Conservation (phyloP, 1,284 basidiomycete genomes). For the Rhodotorula sp. region DNA sequence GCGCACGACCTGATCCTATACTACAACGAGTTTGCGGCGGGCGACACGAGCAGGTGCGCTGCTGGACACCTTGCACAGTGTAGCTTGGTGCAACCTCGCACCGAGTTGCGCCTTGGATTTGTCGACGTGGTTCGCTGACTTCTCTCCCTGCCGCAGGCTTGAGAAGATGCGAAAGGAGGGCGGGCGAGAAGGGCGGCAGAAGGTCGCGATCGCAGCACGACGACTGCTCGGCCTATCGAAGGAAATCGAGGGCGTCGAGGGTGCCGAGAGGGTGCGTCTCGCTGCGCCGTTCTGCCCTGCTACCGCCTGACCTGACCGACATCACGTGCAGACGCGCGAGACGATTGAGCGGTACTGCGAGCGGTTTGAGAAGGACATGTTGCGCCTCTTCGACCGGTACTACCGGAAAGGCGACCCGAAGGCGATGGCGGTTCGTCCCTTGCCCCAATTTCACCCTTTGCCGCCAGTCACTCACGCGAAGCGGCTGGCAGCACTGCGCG, state of each 20-base stretch:
- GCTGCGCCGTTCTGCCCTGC: too few species aligned
- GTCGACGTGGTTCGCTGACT: neutral
- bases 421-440: constrained; percentile 86
- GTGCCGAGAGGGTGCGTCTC: constrained; percentile 37
- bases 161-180: constrained; percentile 78
- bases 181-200: constrained; percentile 71
- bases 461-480: neutral
- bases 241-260: constrained; percentile 73
- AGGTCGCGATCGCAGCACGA: constrained; percentile 86
- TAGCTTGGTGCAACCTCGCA: too few species aligned
- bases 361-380: constrained; percentile 97
- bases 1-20: constrained; percentile 93
- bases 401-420: constrained; percentile 96
- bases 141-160: constrained; percentile 53
- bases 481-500: constrained; percentile 76
- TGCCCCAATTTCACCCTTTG: constrained; percentile 2
- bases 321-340: constrained; percentile 66
- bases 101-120: neutral
- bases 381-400: constrained; percentile 89
- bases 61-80: neutral
- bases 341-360: constrained; percentile 95
- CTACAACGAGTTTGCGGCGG: constrained; percentile 88
- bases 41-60: constrained; percentile 63
- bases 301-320: neutral
- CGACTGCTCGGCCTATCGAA: constrained; percentile 84